Conservation (phyloP, 352 stramenopile species). For the Globisporangium mamillatum region DNA sequence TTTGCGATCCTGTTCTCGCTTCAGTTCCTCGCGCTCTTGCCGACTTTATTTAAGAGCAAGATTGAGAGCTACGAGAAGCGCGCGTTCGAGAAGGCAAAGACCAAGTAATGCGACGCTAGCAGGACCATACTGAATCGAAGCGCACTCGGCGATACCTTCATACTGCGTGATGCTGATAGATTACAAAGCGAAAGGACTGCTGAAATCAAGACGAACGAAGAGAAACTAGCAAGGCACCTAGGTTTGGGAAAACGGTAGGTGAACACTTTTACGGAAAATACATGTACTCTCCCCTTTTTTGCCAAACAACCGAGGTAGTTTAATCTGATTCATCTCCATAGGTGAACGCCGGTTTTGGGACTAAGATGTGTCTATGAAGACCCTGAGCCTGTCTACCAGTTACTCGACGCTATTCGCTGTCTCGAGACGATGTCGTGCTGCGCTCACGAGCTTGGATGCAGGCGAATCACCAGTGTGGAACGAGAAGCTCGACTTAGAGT, state of each 20-base stretch:
- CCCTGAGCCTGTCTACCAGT: no score
- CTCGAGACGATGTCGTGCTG: constrained; percentile 35
- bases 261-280: not conserved
- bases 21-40: constrained; percentile 82
- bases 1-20: constrained; percentile 81
- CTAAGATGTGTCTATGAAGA: no score
- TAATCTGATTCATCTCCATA: not conserved
- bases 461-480: constrained; percentile 27
- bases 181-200: not conserved
- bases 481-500: constrained; percentile 20
- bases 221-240: not conserved
- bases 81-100: constrained; percentile 66
- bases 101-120: constrained; percentile 13
- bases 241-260: not conserved
- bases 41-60: constrained; percentile 86
- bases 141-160: not conserved
- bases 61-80: constrained; percentile 81
- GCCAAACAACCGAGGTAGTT: not conserved
- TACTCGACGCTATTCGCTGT: not conserved
- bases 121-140: not conserved
- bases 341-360: not conserved
- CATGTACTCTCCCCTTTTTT: not conserved
- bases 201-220: not conserved
- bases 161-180: not conserved
- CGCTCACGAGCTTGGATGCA: constrained; percentile 34